These are phyloP conservation scores for Trichoderma oligosporum DNA, from an alignment of 2,329 filamentous ascomycete genomes.

Conservation along the genomic window DNA sequence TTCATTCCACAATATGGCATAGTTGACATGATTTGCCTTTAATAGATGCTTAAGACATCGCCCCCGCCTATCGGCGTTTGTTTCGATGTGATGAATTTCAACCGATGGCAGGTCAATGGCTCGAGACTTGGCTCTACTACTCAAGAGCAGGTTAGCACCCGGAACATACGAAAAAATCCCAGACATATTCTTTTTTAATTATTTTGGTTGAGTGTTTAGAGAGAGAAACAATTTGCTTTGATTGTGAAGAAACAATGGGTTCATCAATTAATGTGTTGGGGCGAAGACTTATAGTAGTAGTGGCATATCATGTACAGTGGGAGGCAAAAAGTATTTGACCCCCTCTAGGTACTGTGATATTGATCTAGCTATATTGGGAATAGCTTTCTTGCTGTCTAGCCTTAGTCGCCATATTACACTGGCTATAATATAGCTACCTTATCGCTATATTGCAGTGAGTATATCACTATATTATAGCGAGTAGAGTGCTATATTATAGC, in stretches of 20 bases:
- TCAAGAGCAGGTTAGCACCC: slow-evolving; percentile 29
- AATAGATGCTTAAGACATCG: slow-evolving; percentile 86
- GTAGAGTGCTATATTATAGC: too few species aligned
- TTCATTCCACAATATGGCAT: slow-evolving; percentile 76
- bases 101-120: slow-evolving; percentile 62
- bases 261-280: slow-evolving; percentile 14
- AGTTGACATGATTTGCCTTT: slow-evolving; percentile 86
- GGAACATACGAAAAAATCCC: slow-evolving; percentile 36
- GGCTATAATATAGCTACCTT: too few species aligned
- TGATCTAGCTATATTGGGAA: too few species aligned
- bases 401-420: too few species aligned
- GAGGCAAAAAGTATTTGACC: not conserved
- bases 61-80: slow-evolving; percentile 70
- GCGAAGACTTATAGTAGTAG: too few species aligned
- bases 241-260: not conserved
- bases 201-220: not conserved
- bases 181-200: slow-evolving; percentile 35
- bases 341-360: too few species aligned
- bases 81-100: slow-evolving; percentile 75
- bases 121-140: slow-evolving; percentile 26
- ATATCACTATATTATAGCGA: too few species aligned
- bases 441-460: too few species aligned
- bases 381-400: too few species aligned
- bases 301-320: too few species aligned
- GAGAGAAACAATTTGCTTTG: not conserved